These are phyloP conservation scores for Musa itinerans DNA, from an alignment of 176 grass and related monocot genomes.

Conservation along the genomic window DNA sequence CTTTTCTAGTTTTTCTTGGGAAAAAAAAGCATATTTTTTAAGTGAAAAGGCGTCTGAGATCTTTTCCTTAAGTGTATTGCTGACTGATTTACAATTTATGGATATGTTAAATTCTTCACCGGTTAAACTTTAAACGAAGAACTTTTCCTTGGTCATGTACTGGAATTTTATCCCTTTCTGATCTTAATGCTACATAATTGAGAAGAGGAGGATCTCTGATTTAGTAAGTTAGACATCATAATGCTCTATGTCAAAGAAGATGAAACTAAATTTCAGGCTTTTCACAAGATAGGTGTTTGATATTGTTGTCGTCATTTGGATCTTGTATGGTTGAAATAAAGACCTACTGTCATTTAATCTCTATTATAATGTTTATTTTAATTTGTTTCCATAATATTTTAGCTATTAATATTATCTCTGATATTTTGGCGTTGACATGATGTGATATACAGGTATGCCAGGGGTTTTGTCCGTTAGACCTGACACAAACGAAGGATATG, in stretches of 20 bases:
- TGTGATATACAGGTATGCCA: conserved; percentile 31
- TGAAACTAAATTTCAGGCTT: background rate
- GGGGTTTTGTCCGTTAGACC: conserved; percentile 49
- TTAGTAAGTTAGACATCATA: background rate
- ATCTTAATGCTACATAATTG: background rate
- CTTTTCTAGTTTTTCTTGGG: too few relatives aligned
- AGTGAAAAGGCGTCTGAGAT: background rate
- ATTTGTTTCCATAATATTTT: too few relatives aligned
- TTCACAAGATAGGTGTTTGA: background rate
- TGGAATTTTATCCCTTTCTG: background rate
- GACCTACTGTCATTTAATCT: background rate
- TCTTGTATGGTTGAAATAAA: background rate
- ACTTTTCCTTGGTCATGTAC: background rate
- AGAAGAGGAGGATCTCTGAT: background rate
- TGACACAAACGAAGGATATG: conserved; percentile 34
- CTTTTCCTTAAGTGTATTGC: background rate
- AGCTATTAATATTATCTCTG: background rate
- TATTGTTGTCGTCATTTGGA: background rate
- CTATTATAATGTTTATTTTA: background rate
- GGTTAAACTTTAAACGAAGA: background rate
- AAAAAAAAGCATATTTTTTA: too few relatives aligned
- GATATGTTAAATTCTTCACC: background rate
- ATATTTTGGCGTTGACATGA: conserved; percentile 2
- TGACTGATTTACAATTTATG: background rate
- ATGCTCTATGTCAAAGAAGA: background rate